Evolutionary conservation across 805 yeast genomes (phyloP).

Genomic region (Hanseniaspora clermontiae): DNA sequence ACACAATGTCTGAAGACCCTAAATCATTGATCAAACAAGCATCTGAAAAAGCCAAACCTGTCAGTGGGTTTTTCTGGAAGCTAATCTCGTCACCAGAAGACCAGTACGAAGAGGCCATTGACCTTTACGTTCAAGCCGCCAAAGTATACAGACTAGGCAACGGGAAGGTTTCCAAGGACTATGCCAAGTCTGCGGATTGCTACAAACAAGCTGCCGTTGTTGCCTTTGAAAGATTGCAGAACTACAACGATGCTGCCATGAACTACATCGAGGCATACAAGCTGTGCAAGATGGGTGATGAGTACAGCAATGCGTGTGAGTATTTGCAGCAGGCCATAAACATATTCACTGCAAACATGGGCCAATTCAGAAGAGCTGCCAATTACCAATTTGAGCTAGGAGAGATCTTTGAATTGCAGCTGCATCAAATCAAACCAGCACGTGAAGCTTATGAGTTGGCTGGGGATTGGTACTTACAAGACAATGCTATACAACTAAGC

Average conservation of each 20-base stretch:
- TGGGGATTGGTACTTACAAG: slow-evolving; percentile 90
- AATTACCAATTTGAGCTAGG: slow-evolving; percentile 86
- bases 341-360: slow-evolving; percentile 64
- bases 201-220: slow-evolving; percentile 44
- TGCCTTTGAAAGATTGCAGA: slow-evolving; percentile 26
- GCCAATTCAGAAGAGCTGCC: slow-evolving; percentile 94
- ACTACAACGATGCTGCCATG: slow-evolving; percentile 84
- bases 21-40: slow-evolving; percentile 36
- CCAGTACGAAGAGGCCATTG: slow-evolving; percentile 84
- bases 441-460: slow-evolving; percentile 75
- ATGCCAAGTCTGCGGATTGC: slow-evolving; percentile 72
- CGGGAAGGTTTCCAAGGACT: slow-evolving; percentile 65
- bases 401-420: slow-evolving; percentile 64
- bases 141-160: slow-evolving; percentile 69
- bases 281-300: slow-evolving; percentile 62
- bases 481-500: slow-evolving; percentile 81
- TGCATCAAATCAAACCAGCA: slow-evolving; percentile 40
- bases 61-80: slow-evolving; percentile 52
- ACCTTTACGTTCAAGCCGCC: slow-evolving; percentile 84
- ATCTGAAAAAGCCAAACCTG: slow-evolving; percentile 54
- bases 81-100: slow-evolving; percentile 47
- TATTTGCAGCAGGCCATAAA: slow-evolving; percentile 66
- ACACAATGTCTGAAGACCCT: slow-evolving; percentile 7
- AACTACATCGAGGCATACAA: slow-evolving; percentile 84
- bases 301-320: slow-evolving; percentile 56